phyloP scores from a whole-genome alignment of 2,329 filamentous ascomycete genomes.

The Botrytis galanthina region DNA sequence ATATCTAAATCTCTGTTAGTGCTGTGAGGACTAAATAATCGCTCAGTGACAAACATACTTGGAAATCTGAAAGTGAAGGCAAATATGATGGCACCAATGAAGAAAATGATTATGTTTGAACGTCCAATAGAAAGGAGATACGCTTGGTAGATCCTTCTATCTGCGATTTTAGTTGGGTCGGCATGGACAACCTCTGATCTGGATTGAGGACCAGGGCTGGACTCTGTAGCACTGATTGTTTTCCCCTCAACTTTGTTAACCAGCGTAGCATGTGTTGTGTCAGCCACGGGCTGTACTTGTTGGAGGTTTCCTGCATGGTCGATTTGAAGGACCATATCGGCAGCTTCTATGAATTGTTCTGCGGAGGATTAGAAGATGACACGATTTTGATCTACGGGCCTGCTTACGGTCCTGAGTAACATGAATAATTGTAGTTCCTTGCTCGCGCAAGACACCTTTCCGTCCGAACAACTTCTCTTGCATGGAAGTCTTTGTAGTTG shows the following conservation, averaged over 20 bases:
- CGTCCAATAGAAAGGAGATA: not conserved
- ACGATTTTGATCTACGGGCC: not conserved
- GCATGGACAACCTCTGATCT: not conserved
- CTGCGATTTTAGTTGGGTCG: not conserved
- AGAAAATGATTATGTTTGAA: not conserved
- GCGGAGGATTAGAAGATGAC: not conserved
- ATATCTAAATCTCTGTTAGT: not conserved
- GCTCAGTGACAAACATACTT: not conserved
- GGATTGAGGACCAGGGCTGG: not conserved
- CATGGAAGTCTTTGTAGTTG: slow-evolving; percentile 24
- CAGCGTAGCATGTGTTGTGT: slow-evolving; percentile 33
- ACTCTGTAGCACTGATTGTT: not conserved
- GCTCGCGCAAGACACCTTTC: slow-evolving; percentile 25
- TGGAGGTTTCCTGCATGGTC: slow-evolving; percentile 42
- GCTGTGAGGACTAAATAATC: not conserved
- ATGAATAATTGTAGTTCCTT: slow-evolving; percentile 40
- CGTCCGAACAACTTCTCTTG: slow-evolving; percentile 24
- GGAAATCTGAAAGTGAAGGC: not conserved
- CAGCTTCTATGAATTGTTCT: slow-evolving; percentile 1
- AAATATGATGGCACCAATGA: not conserved
- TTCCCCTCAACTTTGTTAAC: slow-evolving; percentile 40
- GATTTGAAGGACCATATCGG: slow-evolving; percentile 38
- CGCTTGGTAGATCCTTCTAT: not conserved
- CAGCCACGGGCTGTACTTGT: slow-evolving; percentile 37
- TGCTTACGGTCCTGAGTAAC: slow-evolving; percentile 22